Evolutionary conservation across 352 stramenopile species (phyloP), one percentile per base, ranked within the genome.

Genomic region (Globisporangium spiculum): DNA sequence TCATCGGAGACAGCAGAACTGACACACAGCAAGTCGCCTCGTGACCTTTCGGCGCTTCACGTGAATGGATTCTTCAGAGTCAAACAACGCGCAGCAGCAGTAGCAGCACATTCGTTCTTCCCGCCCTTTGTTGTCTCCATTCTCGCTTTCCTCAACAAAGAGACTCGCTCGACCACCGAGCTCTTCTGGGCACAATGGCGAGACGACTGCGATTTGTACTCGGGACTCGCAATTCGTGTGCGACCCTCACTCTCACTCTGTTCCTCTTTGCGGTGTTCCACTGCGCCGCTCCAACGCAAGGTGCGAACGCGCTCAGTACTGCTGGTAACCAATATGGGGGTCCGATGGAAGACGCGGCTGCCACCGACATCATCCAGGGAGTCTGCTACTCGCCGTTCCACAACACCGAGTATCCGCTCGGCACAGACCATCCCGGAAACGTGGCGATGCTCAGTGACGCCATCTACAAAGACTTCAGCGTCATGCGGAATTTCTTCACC

Each of bases 351-450:
- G 52, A 66, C 4, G 62, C 67, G 0, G 68, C 65, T 1, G 18
- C 27, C 6, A 30, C 58, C 24, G 74, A 65, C 4, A 52, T 86
- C 57, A 67, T 78, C 3, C 79, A 71, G 4, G 80, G 79, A 2
- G 77, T 74, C 3, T 94, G 86, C 77, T 94, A 96, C 69, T 90
- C 83, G 2, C 86, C 86, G 20, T 90, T 93, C 65, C 86, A 96
- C 66, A 86, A 90, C 64, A 18, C 71, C 0, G 73, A 90, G 67
- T 95, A 95, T 66, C 86, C 86, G 18, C 54, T 95, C 44, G 66
- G 76, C 62, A 73, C 71, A 36, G 73, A 68, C 3, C 76, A 68
- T 16, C 55, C 62, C 4, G 67, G 62, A 24, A 63, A 68, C 32
- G 60, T 77, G 7, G 55, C 30, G 1, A 76, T 65, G 1, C 77